These are phyloP conservation scores for Solanum peruvianum DNA, from an alignment of 257 asterid species.

Conservation along the genomic window DNA sequence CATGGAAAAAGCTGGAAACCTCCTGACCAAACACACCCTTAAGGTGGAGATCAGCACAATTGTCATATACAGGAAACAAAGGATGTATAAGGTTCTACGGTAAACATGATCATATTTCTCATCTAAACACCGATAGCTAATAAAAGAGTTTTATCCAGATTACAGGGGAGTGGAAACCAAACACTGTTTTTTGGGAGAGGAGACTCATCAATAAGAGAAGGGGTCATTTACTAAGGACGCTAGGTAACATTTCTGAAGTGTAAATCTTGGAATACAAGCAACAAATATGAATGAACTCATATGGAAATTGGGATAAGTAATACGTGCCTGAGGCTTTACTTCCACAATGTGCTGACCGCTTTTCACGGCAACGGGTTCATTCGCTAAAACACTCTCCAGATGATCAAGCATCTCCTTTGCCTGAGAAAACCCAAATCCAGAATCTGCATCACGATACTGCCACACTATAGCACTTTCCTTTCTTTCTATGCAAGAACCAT, in stretches of 20 bases:
- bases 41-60: background rate
- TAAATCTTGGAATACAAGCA: background rate
- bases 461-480: slow-evolving; percentile 89
- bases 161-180: background rate
- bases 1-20: background rate
- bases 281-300: background rate
- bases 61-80: background rate
- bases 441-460: slow-evolving; percentile 85
- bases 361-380: slow-evolving; percentile 88
- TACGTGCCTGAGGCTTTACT: slow-evolving; percentile 84
- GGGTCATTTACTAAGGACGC: background rate
- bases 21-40: background rate
- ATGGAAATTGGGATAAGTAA: background rate
- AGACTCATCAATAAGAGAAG: background rate
- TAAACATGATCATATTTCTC: background rate
- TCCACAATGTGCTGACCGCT: slow-evolving; percentile 89
- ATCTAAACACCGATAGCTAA: background rate
- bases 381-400: slow-evolving; percentile 85
- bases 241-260: background rate
- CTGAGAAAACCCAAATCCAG: slow-evolving; percentile 76
- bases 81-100: background rate
- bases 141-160: background rate
- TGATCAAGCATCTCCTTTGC: slow-evolving; percentile 94
- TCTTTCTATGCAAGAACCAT: slow-evolving; percentile 73
- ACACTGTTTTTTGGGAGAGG: background rate